Conservation (phyloP, 2,329 filamentous ascomycete genomes). For the Penicillium sp. region DNA sequence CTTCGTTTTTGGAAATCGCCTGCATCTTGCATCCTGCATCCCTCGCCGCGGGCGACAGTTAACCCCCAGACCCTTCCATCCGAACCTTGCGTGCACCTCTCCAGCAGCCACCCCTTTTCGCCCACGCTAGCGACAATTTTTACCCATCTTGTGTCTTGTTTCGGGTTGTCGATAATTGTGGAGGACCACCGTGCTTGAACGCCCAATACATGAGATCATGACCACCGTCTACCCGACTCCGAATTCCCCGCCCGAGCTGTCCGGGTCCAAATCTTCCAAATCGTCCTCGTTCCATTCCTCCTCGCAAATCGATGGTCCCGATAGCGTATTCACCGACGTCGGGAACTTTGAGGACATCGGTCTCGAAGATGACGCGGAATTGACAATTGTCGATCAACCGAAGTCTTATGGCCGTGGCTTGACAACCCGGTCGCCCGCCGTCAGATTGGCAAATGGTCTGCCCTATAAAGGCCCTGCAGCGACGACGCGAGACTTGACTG, state of each 20-base stretch:
- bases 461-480: constrained; percentile 33
- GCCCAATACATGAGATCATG: constrained; percentile 44
- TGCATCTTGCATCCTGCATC: constrained; percentile 9
- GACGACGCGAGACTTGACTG: constrained; percentile 42
- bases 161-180: constrained; percentile 13
- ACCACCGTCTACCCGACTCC: constrained; percentile 55
- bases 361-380: constrained; percentile 69
- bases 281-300: constrained; percentile 85
- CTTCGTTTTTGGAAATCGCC: not conserved
- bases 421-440: constrained; percentile 32
- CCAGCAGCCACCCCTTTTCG: constrained; percentile 23
- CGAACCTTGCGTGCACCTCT: constrained; percentile 22
- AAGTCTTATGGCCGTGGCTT: constrained; percentile 37
- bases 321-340: constrained; percentile 70
- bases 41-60: constrained; percentile 2
- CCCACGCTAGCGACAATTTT: constrained; percentile 16
- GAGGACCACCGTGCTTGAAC: constrained; percentile 19
- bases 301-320: constrained; percentile 69
- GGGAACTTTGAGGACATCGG: constrained; percentile 93
- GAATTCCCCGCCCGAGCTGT: constrained; percentile 76
- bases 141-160: constrained; percentile 16
- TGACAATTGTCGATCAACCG: constrained; percentile 35
- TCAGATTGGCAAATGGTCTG: constrained; percentile 34
- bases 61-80: constrained; percentile 3
- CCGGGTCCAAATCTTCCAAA: constrained; percentile 84